Conservation (phyloP, 352 stramenopile genomes). For the Phytophthora pinifolia region DNA sequence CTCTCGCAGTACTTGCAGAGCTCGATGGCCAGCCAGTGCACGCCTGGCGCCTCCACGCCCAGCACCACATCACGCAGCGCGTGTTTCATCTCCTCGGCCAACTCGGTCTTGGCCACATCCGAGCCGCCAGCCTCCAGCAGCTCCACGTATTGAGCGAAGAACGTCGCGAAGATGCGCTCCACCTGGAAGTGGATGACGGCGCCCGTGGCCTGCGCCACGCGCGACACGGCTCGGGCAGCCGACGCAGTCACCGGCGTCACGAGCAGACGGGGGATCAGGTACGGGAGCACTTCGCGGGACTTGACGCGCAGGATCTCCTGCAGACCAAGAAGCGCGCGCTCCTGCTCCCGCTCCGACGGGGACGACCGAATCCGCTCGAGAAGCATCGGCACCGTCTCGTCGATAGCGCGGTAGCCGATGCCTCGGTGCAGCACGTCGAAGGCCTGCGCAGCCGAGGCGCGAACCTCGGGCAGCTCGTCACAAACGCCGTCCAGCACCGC, state of each 20-base stretch:
- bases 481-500: conserved; percentile 98
- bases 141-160: conserved; percentile 75
- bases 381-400: conserved; percentile 97
- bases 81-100: conserved; percentile 69
- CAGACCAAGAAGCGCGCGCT: conserved; percentile 95
- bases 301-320: conserved; percentile 97
- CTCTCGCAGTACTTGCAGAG: conserved; percentile 94
- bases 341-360: conserved; percentile 46
- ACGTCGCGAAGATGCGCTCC: conserved; percentile 90
- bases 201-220: conserved; percentile 93
- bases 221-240: conserved; percentile 90
- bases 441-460: conserved; percentile 93
- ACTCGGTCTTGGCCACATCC: conserved; percentile 29
- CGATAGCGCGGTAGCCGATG: conserved; percentile 95
- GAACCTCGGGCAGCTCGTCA: conserved; percentile 90
- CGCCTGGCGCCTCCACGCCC: conserved; percentile 86
- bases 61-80: conserved; percentile 77
- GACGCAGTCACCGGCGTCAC: conserved; percentile 89
- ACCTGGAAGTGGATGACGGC: conserved; percentile 96
- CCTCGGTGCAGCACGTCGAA: conserved; percentile 97
- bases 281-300: conserved; percentile 96
- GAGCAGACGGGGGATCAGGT: conserved; percentile 96
- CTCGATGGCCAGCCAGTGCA: conserved; percentile 95
- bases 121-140: conserved; percentile 27
- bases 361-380: conserved; percentile 92